A percentile compares a stretch with the other conserved stretches of the same genome.
phyloP scores from a whole-genome alignment of 1,284 basidiomycete species.

The Cryptococcus wingfieldii region DNA sequence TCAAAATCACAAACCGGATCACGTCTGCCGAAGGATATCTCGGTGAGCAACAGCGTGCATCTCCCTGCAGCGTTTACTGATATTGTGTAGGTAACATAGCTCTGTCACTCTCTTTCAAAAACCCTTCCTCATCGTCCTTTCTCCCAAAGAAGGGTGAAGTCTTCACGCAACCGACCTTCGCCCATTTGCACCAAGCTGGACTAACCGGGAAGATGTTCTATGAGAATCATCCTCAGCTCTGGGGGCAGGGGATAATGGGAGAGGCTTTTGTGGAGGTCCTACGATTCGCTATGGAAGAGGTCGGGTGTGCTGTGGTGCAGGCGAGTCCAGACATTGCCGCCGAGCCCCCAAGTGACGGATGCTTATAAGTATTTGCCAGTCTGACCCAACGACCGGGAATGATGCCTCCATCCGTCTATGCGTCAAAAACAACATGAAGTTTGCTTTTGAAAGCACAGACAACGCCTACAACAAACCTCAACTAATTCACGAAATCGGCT shows the following conservation, averaged over 20 bases:
- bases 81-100: constrained; percentile 38
- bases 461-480: constrained; percentile 33
- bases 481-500: constrained; percentile 35
- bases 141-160: constrained; percentile 15
- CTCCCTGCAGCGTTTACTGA: background rate
- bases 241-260: constrained; percentile 42
- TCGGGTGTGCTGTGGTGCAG: constrained; percentile 28
- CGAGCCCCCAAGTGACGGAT: background rate
- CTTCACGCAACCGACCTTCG: constrained; percentile 27
- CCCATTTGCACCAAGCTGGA: constrained; percentile 11
- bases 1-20: constrained; percentile 31
- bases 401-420: constrained; percentile 41
- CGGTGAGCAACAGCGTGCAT: constrained; percentile 21
- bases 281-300: constrained; percentile 43
- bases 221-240: constrained; percentile 46
- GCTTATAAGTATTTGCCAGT: constrained; percentile 9
- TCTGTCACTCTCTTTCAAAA: constrained; percentile 17
- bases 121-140: constrained; percentile 7
- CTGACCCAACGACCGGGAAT: constrained; percentile 37
- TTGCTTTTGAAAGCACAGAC: constrained; percentile 18
- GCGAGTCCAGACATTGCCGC: constrained; percentile 16
- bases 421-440: constrained; percentile 27
- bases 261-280: constrained; percentile 46
- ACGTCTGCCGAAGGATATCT: constrained; percentile 35
- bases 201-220: constrained; percentile 40